Conservation (phyloP, 2,329 filamentous ascomycete genomes). For the Phyllosticta citribraziliensis region DNA sequence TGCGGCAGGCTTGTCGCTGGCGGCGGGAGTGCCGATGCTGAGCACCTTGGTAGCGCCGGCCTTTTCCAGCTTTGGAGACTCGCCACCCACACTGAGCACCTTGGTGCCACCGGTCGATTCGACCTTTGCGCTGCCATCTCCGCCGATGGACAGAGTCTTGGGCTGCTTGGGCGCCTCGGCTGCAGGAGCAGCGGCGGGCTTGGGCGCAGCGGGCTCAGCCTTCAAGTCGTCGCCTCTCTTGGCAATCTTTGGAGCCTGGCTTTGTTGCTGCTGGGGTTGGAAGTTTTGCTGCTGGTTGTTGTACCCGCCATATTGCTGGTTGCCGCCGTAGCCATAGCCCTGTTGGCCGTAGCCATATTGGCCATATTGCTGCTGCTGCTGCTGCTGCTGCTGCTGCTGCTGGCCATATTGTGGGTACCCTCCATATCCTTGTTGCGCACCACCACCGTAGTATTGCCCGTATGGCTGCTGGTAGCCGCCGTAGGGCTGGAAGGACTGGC, state of each 20-base stretch:
- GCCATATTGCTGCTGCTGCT: constrained; percentile 43
- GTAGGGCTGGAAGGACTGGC: constrained; percentile 55
- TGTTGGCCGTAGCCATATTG: constrained; percentile 40
- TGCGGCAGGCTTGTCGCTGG: constrained; percentile 35
- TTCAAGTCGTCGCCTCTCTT: constrained; percentile 44
- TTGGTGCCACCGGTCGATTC: constrained; percentile 54
- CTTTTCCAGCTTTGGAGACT: constrained; percentile 47
- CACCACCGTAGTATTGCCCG: constrained; percentile 27
- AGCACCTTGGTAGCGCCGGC: constrained; percentile 57
- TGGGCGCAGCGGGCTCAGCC: constrained; percentile 36
- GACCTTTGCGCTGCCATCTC: constrained; percentile 48
- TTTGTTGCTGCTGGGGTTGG: constrained; percentile 17
- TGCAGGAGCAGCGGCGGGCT: constrained; percentile 32
- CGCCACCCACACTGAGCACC: constrained; percentile 50
- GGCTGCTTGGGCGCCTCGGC: constrained; percentile 28
- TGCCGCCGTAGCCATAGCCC: background rate
- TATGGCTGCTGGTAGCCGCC: constrained; percentile 27
- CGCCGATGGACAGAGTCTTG: constrained; percentile 11
- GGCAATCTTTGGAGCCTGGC: constrained; percentile 51
- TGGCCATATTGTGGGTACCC: constrained; percentile 23
- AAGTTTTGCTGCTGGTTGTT: constrained; percentile 8
- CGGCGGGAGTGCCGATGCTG: constrained; percentile 52
- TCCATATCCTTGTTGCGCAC: constrained; percentile 9
- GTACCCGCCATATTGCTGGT: constrained; percentile 7
- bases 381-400: constrained; percentile 43